These are phyloP conservation scores for Plasmopara halstedii DNA, from an alignment of 352 stramenopile genomes.

Conservation along the genomic window DNA sequence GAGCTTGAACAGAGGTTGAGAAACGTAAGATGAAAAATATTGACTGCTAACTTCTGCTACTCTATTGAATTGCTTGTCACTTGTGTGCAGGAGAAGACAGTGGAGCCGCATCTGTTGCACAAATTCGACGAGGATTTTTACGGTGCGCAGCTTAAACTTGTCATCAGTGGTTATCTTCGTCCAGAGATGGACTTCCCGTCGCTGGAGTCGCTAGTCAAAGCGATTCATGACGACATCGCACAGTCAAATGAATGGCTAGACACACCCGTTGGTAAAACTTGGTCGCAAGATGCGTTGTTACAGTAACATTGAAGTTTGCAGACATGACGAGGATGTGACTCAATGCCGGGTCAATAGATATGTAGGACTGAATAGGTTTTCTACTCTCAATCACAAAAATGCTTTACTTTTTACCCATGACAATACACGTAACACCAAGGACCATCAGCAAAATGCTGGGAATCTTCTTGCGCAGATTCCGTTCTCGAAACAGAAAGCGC, in stretches of 20 bases:
- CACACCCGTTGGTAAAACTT: slow-evolving; percentile 43
- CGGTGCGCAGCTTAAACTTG: slow-evolving; percentile 87
- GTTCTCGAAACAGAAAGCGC: slow-evolving; percentile 64
- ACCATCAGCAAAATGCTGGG: slow-evolving; percentile 79
- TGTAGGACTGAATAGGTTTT: too few relatives aligned
- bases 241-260: slow-evolving; percentile 66
- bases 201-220: slow-evolving; percentile 88
- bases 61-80: not conserved
- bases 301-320: slow-evolving; percentile 16
- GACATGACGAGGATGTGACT: too few relatives aligned
- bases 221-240: slow-evolving; percentile 85
- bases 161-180: slow-evolving; percentile 91
- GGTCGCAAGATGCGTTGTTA: slow-evolving; percentile 36
- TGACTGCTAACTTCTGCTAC: slow-evolving; percentile 3
- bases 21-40: not conserved
- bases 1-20: slow-evolving; percentile 7
- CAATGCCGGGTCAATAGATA: too few relatives aligned
- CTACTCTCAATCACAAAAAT: slow-evolving; percentile 12
- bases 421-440: slow-evolving; percentile 68
- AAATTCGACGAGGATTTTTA: slow-evolving; percentile 95
- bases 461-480: slow-evolving; percentile 70
- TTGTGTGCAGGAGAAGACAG: slow-evolving; percentile 86
- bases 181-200: slow-evolving; percentile 92
- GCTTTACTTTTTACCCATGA: slow-evolving; percentile 52
- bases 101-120: slow-evolving; percentile 93